A percentile compares a stretch with the other conserved stretches of the same genome.
These are phyloP conservation scores for Pleurotus sapidus DNA, from an alignment of 768 basidiomycete species.

Conservation along the genomic window DNA sequence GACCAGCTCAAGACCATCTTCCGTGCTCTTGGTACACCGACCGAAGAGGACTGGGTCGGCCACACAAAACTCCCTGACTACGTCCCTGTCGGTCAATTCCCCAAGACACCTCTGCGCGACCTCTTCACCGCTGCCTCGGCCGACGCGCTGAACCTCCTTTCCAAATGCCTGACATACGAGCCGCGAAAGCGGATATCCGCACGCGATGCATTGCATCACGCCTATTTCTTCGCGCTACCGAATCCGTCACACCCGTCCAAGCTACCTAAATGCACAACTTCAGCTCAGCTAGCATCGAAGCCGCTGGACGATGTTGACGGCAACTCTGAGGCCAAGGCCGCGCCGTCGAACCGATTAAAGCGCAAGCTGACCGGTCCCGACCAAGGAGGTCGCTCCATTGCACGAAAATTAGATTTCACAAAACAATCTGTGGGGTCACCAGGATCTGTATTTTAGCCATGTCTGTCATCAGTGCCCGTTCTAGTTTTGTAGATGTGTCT, in stretches of 20 bases:
- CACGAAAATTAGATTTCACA: conserved; percentile 71
- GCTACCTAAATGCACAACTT: conserved; percentile 69
- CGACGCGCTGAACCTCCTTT: conserved; percentile 81
- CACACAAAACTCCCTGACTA: conserved; percentile 91
- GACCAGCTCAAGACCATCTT: conserved; percentile 96
- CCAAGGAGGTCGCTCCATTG: conserved; percentile 50
- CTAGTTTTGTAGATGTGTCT: no score
- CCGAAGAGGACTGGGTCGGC: conserved; percentile 97
- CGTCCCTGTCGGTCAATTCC: conserved; percentile 81
- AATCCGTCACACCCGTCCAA: conserved; percentile 87
- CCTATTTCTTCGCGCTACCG: conserved; percentile 85
- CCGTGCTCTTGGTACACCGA: conserved; percentile 91
- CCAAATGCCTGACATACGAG: conserved; percentile 79
- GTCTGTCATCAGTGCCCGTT: no score
- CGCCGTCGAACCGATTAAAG: conserved; percentile 56
- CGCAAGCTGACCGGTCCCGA: conserved; percentile 63
- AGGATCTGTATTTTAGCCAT: neutral
- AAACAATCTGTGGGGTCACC: conserved; percentile 38
- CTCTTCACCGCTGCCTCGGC: conserved; percentile 90
- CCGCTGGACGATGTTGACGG: conserved; percentile 79
- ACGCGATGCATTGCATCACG: conserved; percentile 76
- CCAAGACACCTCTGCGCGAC: conserved; percentile 76
- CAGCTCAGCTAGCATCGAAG: conserved; percentile 33
- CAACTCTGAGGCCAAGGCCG: conserved; percentile 56
- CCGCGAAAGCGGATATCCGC: conserved; percentile 81